Evolutionary conservation across 2,329 filamentous ascomycete species (phyloP), one percentile per base, ranked within the genome.

Genomic region (Verticillium tricorpus): DNA sequence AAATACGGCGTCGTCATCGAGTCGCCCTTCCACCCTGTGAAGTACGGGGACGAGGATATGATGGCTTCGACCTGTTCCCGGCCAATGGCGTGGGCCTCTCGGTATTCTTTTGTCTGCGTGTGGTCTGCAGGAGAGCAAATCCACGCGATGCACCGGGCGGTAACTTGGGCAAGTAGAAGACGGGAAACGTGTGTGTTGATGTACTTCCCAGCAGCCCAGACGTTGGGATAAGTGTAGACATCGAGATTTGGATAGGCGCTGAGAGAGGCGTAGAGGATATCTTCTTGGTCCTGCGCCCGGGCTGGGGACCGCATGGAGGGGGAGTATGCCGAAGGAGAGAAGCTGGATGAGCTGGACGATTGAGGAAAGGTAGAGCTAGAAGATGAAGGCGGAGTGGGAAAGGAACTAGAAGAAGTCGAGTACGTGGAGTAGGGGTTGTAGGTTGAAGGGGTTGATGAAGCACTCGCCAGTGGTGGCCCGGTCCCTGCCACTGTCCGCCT

Each of bases 151-250:
- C 66, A 69, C 1, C 68, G 64, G 8, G 64, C 62, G 28, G 67
- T 59, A 40, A 69, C 66, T 15, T 67, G 64, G 1, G 67, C 64
- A 2, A 69, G 65, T 12, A 69, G 54, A 19, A 69, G 61, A 17
- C 67, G 61, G 8, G 64, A 66, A 2, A 68, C 67, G 52, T 69
- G 64, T 11, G 65, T 67, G 52, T 67, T 69, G 45, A 69, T 64
- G 19, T 69, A 66, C 56, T 69, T 69, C 4, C 65, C 67, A 6
- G 68, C 68, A 3, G 67, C 65, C 67, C 67, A 69, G 9, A 69
- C 62, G 45, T 68, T 66, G 11, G 67, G 66, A 37, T 65, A 69
- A 7, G 63, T 62, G 45, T 62, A 67, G 8, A 69, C 55, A 0
- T 63, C 61, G 22, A 40, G 37, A 4, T 66, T 65, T 0, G 68